Percentiles rank a stretch among this genome's conserved stretches.
Evolutionary conservation across 2,329 filamentous ascomycete genomes (phyloP).

Genomic region (Whalleya microplaca): DNA sequence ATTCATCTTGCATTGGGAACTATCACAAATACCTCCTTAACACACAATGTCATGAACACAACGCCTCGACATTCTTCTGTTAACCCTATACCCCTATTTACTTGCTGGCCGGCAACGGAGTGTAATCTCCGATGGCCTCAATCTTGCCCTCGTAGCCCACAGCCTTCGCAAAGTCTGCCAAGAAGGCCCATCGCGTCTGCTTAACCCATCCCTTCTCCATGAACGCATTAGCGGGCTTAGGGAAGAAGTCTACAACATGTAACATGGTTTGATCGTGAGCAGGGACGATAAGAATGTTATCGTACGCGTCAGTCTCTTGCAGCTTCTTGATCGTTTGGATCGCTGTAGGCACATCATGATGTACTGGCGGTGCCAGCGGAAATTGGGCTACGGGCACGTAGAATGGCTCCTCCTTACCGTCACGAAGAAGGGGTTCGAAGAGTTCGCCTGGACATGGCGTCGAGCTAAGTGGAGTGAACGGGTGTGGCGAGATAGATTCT

Average conservation of each 20-base stretch:
- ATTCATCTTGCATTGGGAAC: too few species aligned
- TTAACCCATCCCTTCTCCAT: slow-evolving; percentile 48
- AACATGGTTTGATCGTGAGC: slow-evolving; percentile 32
- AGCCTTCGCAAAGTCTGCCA: slow-evolving; percentile 52
- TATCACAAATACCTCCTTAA: too few species aligned
- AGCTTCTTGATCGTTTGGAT: slow-evolving; percentile 36
- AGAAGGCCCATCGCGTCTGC: slow-evolving; percentile 52
- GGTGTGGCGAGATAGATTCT: slow-evolving; percentile 42
- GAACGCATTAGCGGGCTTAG: slow-evolving; percentile 51
- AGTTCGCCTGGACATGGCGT: slow-evolving; percentile 37
- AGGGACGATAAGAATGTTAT: slow-evolving; percentile 26
- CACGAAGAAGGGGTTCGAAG: slow-evolving; percentile 38
- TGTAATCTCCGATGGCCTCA: slow-evolving; percentile 23
- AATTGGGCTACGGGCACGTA: slow-evolving; percentile 30
- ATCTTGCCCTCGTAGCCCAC: slow-evolving; percentile 38
- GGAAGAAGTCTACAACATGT: slow-evolving; percentile 52
- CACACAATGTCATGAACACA: not conserved
- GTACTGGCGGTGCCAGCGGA: slow-evolving; percentile 17
- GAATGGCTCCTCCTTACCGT: slow-evolving; percentile 37
- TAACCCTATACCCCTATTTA: not conserved
- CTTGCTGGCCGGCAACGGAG: slow-evolving; percentile 3
- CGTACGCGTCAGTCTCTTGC: slow-evolving; percentile 28
- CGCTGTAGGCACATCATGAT: slow-evolving; percentile 11
- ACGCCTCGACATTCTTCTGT: not conserved
- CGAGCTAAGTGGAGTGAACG: slow-evolving; percentile 35